phyloP scores from a whole-genome alignment of 2,329 filamentous ascomycete species.

The Fulvia fulva region DNA sequence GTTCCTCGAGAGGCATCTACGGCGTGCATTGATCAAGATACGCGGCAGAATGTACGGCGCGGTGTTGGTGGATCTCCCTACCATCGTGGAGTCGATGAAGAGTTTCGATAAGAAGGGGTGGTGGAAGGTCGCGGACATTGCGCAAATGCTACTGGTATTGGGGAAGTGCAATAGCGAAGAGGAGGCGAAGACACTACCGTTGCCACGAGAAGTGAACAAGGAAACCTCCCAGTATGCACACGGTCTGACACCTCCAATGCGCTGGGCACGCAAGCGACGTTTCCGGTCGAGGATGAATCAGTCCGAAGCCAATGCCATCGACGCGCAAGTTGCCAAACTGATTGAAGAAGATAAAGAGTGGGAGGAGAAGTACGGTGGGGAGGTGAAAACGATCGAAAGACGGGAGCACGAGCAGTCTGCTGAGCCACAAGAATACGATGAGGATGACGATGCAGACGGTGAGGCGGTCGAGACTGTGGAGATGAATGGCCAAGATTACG shows the following conservation, averaged over 20 bases:
- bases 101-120: constrained; percentile 85
- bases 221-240: constrained; percentile 71
- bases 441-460: constrained; percentile 41
- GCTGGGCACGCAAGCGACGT: constrained; percentile 74
- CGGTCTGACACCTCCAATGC: constrained; percentile 82
- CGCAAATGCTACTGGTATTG: constrained; percentile 81
- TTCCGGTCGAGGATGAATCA: constrained; percentile 81
- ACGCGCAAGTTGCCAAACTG: constrained; percentile 71
- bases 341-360: constrained; percentile 61
- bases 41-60: constrained; percentile 70
- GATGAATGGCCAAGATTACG: constrained; percentile 36
- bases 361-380: constrained; percentile 52
- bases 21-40: constrained; percentile 69
- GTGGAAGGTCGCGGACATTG: constrained; percentile 85
- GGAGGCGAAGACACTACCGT: constrained; percentile 48
- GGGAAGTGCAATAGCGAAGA: constrained; percentile 59
- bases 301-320: constrained; percentile 79
- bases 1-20: constrained; percentile 69
- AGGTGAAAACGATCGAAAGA: constrained; percentile 13
- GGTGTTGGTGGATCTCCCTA: constrained; percentile 76
- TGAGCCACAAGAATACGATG: constrained; percentile 33
- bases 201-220: constrained; percentile 69
- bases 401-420: constrained; percentile 28
- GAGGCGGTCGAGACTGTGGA: constrained; percentile 33
- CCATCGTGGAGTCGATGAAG: constrained; percentile 87